phyloP scores from a whole-genome alignment of 2,329 filamentous ascomycete genomes.

The Beauveria sp. region DNA sequence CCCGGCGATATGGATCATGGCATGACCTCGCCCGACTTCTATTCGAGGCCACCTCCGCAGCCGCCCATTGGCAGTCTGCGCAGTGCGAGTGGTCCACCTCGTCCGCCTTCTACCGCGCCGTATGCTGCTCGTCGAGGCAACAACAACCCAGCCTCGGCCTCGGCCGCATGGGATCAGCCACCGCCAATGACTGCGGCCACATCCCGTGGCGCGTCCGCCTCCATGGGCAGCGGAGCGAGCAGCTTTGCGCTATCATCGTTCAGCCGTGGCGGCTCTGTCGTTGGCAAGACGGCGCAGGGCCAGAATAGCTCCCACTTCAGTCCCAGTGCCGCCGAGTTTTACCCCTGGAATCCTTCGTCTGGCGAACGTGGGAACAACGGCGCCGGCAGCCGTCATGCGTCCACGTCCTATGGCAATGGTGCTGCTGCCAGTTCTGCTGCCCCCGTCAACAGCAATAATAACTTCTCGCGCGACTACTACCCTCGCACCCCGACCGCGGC shows the following conservation, averaged over 20 bases:
- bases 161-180: background rate
- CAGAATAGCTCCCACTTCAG: conserved; percentile 19
- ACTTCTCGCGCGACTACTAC: conserved; percentile 19
- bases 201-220: background rate
- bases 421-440: conserved; percentile 13
- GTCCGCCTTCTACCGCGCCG: conserved; percentile 1
- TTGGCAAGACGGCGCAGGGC: conserved; percentile 1
- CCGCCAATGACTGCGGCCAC: too few species aligned
- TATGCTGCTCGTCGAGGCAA: conserved; percentile 1
- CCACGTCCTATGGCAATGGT: background rate
- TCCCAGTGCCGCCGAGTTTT: conserved; percentile 27
- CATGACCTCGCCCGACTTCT: background rate
- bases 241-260: conserved; percentile 14
- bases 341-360: conserved; percentile 19
- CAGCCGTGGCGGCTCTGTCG: background rate
- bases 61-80: background rate
- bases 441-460: conserved; percentile 16
- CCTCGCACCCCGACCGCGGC: conserved; percentile 24
- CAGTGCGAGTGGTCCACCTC: background rate
- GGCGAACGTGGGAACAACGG: conserved; percentile 17
- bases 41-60: background rate
- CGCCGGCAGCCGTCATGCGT: background rate
- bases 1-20: background rate
- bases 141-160: background rate
- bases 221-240: background rate